Evolutionary conservation across 106 monocot species (phyloP).

Genomic region (Dendrobium officinale): DNA sequence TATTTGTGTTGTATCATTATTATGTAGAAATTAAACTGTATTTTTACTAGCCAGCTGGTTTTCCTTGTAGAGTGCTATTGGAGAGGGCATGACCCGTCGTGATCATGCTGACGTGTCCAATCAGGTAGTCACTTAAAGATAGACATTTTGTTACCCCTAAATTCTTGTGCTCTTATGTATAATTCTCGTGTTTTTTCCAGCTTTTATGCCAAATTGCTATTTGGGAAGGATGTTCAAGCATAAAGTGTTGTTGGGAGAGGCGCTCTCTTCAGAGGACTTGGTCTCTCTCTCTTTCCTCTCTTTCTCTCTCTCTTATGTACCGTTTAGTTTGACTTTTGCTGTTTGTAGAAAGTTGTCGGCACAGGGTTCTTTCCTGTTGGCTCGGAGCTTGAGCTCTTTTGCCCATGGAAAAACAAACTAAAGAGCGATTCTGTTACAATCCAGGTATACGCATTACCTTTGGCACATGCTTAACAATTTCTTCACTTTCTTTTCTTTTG

Average conservation of each 20-base stretch:
- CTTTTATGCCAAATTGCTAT: conserved; percentile 98
- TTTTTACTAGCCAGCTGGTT: background rate
- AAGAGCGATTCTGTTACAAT: no score
- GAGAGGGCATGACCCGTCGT: conserved; percentile 97
- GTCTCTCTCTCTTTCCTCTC: conserved; percentile 49
- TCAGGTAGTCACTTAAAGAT: conserved; percentile 24
- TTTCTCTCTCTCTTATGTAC: background rate
- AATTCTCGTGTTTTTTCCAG: conserved; percentile 29
- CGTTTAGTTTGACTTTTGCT: no score
- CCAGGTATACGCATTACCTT: no score
- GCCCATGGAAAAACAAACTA: no score
- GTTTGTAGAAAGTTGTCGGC: no score
- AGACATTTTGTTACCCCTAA: no score
- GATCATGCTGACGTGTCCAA: conserved; percentile 98
- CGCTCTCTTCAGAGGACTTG: conserved; percentile 95
- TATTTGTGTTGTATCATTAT: no score
- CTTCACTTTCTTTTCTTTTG: background rate
- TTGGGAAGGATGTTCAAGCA: conserved; percentile 98
- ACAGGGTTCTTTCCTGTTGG: no score
- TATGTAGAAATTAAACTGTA: no score
- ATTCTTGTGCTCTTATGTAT: background rate
- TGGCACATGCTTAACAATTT: no score
- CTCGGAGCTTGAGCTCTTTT: no score
- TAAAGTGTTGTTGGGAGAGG: conserved; percentile 99
- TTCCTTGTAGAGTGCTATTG: conserved; percentile 87